A percentile compares a stretch with the other conserved stretches of the same genome.
These are phyloP conservation scores for Pseudogymnoascus sp. DNA, from an alignment of 2,329 filamentous ascomycete species.

Conservation along the genomic window DNA sequence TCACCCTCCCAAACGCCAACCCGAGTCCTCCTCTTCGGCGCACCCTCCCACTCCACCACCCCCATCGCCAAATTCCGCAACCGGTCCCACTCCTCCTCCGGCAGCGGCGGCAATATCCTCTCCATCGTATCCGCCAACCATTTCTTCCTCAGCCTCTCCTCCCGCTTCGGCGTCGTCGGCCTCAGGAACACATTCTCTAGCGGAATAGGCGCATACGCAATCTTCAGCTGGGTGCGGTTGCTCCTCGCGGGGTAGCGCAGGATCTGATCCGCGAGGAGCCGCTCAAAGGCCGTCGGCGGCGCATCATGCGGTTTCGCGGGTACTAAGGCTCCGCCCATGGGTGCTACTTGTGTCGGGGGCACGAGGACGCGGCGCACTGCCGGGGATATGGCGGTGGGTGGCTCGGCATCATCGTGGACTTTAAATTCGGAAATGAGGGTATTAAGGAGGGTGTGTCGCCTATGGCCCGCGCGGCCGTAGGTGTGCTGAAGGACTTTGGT, in stretches of 20 bases:
- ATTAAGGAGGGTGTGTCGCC: constrained; percentile 37
- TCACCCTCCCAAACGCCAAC: background rate
- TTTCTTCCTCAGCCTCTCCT: constrained; percentile 35
- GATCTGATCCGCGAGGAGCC: constrained; percentile 33
- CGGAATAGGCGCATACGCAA: constrained; percentile 31
- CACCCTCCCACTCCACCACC: constrained; percentile 4
- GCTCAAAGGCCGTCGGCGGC: constrained; percentile 36
- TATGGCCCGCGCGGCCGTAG: constrained; percentile 45
- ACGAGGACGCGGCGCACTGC: constrained; percentile 43
- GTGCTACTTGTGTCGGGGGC: constrained; percentile 13
- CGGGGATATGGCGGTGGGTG: background rate
- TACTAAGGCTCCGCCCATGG: background rate
- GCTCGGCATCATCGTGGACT: background rate
- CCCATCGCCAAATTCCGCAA: constrained; percentile 39
- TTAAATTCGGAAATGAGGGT: background rate
- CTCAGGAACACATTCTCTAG: constrained; percentile 42
- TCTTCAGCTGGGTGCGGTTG: constrained; percentile 13
- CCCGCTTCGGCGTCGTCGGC: constrained; percentile 31
- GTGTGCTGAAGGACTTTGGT: constrained; percentile 37
- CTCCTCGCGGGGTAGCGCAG: constrained; percentile 13
- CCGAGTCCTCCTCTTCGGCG: background rate
- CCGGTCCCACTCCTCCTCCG: constrained; percentile 45
- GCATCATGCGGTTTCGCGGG: constrained; percentile 24
- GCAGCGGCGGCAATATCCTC: constrained; percentile 46
- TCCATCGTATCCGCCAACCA: constrained; percentile 40